phyloP scores from a whole-genome alignment of 352 stramenopile species.

The Blastocystis sp. region DNA sequence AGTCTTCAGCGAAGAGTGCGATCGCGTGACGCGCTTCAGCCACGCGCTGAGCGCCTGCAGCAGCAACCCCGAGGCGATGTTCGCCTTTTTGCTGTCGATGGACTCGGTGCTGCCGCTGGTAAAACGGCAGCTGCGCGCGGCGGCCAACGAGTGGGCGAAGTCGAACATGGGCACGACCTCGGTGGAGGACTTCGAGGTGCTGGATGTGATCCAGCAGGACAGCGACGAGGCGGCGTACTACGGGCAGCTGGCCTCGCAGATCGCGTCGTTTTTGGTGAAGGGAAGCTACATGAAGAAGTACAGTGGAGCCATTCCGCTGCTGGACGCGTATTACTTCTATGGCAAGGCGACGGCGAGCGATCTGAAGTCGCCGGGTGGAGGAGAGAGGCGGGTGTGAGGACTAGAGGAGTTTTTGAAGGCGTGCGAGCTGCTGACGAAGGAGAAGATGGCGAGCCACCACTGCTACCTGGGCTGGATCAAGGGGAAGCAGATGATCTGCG shows the following conservation, averaged over 20 bases:
- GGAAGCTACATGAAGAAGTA: conserved; percentile 45
- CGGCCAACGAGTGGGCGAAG: conserved; percentile 47
- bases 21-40: conserved; percentile 17
- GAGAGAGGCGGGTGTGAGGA: background rate
- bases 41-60: conserved; percentile 37
- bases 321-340: conserved; percentile 65
- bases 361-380: conserved; percentile 37
- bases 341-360: conserved; percentile 31
- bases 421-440: background rate
- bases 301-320: conserved; percentile 31
- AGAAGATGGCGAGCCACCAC: background rate
- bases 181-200: conserved; percentile 45
- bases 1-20: conserved; percentile 46
- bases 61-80: conserved; percentile 15
- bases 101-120: conserved; percentile 39
- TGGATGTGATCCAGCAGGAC: conserved; percentile 47
- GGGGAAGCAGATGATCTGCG: conserved; percentile 52
- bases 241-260: conserved; percentile 11
- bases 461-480: conserved; percentile 28
- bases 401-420: conserved; percentile 37
- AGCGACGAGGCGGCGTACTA: conserved; percentile 49
- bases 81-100: conserved; percentile 42
- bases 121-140: conserved; percentile 52
- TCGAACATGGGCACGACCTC: conserved; percentile 3
- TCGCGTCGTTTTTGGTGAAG: conserved; percentile 13